Percentiles rank a stretch among this genome's conserved stretches.
Conservation (phyloP, 306 rosid species). For the Lagenaria siceraria region DNA sequence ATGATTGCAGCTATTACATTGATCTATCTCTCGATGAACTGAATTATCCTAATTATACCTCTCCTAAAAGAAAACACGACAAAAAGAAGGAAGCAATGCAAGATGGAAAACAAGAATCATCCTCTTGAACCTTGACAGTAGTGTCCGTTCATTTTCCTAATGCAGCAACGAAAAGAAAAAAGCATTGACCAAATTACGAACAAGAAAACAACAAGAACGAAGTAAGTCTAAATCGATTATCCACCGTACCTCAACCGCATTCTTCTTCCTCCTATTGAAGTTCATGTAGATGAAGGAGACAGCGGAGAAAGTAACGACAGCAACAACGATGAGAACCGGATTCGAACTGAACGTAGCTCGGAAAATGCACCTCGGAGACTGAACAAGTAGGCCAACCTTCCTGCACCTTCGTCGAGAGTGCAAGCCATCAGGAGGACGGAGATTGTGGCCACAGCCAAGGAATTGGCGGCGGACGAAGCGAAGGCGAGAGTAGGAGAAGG, state of each 20-base stretch:
- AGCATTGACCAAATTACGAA: neutral
- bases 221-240: neutral
- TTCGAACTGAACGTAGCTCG: constrained; percentile 45
- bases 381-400: constrained; percentile 12
- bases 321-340: constrained; percentile 31
- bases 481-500: constrained; percentile 21
- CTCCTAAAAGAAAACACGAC: neutral
- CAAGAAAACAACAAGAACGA: neutral
- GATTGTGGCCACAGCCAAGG: constrained; percentile 40
- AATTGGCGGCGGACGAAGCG: constrained; percentile 37
- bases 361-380: constrained; percentile 40
- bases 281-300: constrained; percentile 43
- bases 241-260: constrained; percentile 30
- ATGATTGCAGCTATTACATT: neutral
- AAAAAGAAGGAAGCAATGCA: neutral
- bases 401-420: constrained; percentile 19
- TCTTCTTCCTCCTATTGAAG: constrained; percentile 29
- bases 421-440: constrained; percentile 31
- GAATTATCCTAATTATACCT: neutral
- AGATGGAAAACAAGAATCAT: neutral
- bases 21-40: neutral
- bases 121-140: neutral
- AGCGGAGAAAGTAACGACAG: constrained; percentile 57
- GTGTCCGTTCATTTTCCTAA: neutral
- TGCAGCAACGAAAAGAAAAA: neutral